A percentile compares a stretch with the other conserved stretches of the same genome.
These are phyloP conservation scores for Escallonia herrerae DNA, from an alignment of 129 eudicot genomes.

Conservation along the genomic window DNA sequence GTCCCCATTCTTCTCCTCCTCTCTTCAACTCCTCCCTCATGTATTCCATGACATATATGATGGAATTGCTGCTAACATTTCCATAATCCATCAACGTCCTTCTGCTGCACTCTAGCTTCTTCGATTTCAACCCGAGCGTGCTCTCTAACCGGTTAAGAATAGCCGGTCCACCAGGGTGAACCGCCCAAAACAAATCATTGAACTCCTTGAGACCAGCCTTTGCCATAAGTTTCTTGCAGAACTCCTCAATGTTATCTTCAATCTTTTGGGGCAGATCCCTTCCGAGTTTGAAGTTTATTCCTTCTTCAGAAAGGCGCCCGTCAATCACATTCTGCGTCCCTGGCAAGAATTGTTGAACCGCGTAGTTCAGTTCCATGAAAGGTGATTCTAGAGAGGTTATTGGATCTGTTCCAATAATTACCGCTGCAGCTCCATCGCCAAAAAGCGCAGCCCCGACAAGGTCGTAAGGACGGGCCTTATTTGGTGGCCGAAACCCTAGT, in stretches of 20 bases:
- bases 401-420: conserved; percentile 65
- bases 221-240: conserved; percentile 69
- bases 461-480: conserved; percentile 70
- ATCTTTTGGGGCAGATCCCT: conserved; percentile 77
- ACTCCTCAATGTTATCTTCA: conserved; percentile 83
- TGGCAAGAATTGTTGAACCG: conserved; percentile 75
- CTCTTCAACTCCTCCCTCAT: conserved; percentile 73
- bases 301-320: conserved; percentile 73
- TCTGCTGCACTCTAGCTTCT: conserved; percentile 71
- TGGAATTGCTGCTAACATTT: conserved; percentile 91
- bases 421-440: conserved; percentile 88
- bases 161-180: conserved; percentile 94
- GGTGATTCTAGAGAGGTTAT: conserved; percentile 39
- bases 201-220: conserved; percentile 39
- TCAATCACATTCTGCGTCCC: conserved; percentile 72
- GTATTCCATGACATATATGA: conserved; percentile 80
- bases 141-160: conserved; percentile 70
- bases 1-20: conserved; percentile 80
- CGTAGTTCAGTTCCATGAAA: conserved; percentile 63
- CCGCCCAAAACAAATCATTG: conserved; percentile 90
- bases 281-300: conserved; percentile 76
- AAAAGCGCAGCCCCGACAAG: conserved; percentile 89
- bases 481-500: conserved; percentile 82
- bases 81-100: conserved; percentile 89
- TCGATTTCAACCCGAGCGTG: conserved; percentile 33